Evolutionary conservation across 2,329 filamentous ascomycete species (phyloP), one percentile per base, ranked within the genome.

Genomic region (Cladosporium sphaerospermum): DNA sequence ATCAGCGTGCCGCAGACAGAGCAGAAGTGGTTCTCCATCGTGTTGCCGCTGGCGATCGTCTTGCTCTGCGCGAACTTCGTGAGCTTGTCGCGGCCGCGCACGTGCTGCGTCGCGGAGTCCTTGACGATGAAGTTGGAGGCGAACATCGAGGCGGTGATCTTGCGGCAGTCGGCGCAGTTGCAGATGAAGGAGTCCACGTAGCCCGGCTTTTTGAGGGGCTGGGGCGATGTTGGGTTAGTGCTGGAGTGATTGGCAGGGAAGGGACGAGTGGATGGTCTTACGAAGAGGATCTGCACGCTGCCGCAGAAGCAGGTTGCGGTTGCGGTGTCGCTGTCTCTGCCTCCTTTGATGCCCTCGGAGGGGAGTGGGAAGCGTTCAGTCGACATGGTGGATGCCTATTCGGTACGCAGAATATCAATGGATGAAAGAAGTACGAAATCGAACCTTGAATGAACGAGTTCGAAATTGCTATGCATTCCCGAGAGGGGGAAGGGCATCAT

Each of bases 1-100:
- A 85, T 78, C 4, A 85, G 72, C 0, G 76, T 77, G 1, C 83
- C 82, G 61, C 83, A 86, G 0, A 71, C 77, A 0, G 62, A 67
- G 59, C 83, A 86, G 65, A 85, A 86, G 61, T 74, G 71, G 60
- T 85, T 85, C 9, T 77, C 78, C 82, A 85, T 86, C 6, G 47
- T 64, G 50, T 75, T 72, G 3, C 71, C 72, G 0, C 73, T 71
- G 0, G 57, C 70, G 40, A 80, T 74, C 0, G 79, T 81, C n/a
- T 69, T 62, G 2, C 60, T 61, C 59, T 83, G 76, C 5, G 62
- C 58, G 54, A 68, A 83, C 1, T 62, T 58, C 28, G 64, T 78
- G 11, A 84, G 71, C 23, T 74, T 76, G 0, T 79, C 75, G 4
- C 68, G 67, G 11, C 81, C 81, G 13, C 80, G 77, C 0, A 78